Percentiles rank a stretch among this genome's conserved stretches.
phyloP scores from a whole-genome alignment of 768 basidiomycete species.

The Imleria badia region DNA sequence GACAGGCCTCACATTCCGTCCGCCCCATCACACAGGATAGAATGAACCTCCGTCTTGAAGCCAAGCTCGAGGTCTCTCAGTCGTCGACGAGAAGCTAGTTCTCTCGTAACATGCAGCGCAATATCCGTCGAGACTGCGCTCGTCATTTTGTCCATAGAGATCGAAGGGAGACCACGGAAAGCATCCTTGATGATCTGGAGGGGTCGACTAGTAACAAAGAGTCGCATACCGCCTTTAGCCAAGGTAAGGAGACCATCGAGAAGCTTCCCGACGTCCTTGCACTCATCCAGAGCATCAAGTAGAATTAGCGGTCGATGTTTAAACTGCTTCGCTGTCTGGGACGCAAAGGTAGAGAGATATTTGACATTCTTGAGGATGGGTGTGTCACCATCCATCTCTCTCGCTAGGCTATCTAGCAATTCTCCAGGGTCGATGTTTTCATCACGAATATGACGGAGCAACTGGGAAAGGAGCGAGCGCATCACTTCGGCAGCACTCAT shows the following conservation, averaged over 20 bases:
- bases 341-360: constrained; percentile 2
- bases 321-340: not conserved
- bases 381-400: not conserved
- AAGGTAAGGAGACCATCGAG: constrained; percentile 5
- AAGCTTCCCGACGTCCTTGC: constrained; percentile 5
- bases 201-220: not conserved
- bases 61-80: not conserved
- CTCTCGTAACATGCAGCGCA: not conserved
- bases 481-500: constrained; percentile 7
- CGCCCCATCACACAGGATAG: not conserved
- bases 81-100: not conserved
- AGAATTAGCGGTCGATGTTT: constrained; percentile 5
- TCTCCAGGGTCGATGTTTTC: not conserved
- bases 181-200: not conserved
- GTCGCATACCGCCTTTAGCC: constrained; percentile 1
- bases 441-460: constrained; percentile 2
- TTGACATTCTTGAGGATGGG: not conserved
- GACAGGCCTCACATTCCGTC: no score
- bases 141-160: not conserved
- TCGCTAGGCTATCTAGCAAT: not conserved
- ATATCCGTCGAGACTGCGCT: not conserved
- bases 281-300: constrained; percentile 25
- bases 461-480: constrained; percentile 17
- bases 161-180: not conserved
- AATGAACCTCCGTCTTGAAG: not conserved